Base-by-base conservation (phyloP, 257 asterid species). In the Handroanthus guayacan region DNA sequence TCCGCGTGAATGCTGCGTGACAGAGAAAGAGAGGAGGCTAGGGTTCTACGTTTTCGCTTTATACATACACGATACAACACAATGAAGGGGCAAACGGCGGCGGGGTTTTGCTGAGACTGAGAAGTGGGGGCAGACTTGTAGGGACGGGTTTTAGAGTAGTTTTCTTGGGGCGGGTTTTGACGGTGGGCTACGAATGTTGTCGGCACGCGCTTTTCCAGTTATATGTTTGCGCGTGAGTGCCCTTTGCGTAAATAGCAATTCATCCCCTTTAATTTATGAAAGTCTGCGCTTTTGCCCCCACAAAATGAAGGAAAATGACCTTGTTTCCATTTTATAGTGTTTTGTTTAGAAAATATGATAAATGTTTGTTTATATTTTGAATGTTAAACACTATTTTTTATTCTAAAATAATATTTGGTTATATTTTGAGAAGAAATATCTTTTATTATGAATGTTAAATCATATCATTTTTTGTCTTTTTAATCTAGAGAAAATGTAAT, bases 1-100 rank as follows among this genome's bases (percentile, higher is more conserved):
- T 64, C 62, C 16, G 83, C 61, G 75, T 73, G 64, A 57, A 11
- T 67, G 48, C 44, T 48, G 82, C 51, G 66, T 17, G 75, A 45
- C 52, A 25, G 79, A 16, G 63, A 9, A 63, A 0, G 78, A 39
- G 74, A 10, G 57, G 78, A 11, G 74, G 75, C 78, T 76, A 79
- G 82, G 77, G 87, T 81, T 81, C 76, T 38, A 48, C 43, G 67
- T 31, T n/a, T 25, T 67, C 71, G 62, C 77, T 80, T 72, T 77
- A 73, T 75, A 67, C 79, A 79, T 75, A 82, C 78, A 78, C 75
- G 67, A 67, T 74, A 47, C 61, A 75, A 82, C 78, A 78, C 75
- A 71, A 67, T 74, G 52, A 64, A 75, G 75, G 52, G 56, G 78
- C 47, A 56, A 79, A 57, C 81, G 87, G 84, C 85, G 88, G 89